Percentiles rank a stretch among this genome's conserved stretches.
These are phyloP conservation scores for Lactarius tabidus DNA, from an alignment of 768 basidiomycete species.

Conservation along the genomic window DNA sequence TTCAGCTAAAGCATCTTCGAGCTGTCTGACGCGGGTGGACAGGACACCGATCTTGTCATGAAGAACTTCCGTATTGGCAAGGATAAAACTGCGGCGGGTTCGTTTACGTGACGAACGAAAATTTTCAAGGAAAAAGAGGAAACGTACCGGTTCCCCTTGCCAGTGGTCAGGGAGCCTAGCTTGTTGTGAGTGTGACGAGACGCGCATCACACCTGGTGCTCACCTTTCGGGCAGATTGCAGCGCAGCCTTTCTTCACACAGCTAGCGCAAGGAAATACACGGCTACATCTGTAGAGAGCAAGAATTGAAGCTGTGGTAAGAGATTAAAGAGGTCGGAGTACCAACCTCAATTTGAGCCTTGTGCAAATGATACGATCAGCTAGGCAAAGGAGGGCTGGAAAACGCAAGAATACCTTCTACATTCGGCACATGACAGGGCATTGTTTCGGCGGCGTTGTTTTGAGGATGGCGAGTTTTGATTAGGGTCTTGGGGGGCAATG, in stretches of 20 bases:
- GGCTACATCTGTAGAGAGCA: conserved; percentile 46
- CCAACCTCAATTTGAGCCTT: conserved; percentile 67
- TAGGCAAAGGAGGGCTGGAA: conserved; percentile 9
- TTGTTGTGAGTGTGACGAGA: conserved; percentile 5
- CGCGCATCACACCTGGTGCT: conserved; percentile 9
- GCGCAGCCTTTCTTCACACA: conserved; percentile 41
- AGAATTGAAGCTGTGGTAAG: not conserved
- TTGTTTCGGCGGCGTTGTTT: conserved; percentile 37
- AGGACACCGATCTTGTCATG: conserved; percentile 65
- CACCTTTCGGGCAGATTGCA: conserved; percentile 65
- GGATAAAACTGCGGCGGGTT: conserved; percentile 48
- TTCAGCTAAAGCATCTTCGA: conserved; percentile 63
- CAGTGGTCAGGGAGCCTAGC: conserved; percentile 63
- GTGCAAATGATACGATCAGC: conserved; percentile 23
- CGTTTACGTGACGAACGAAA: conserved; percentile 20
- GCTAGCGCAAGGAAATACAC: conserved; percentile 56
- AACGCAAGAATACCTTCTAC: conserved; percentile 49
- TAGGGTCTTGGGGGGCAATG: conserved; percentile 14
- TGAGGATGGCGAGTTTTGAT: conserved; percentile 22
- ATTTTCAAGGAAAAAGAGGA: conserved; percentile 12
- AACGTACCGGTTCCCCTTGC: conserved; percentile 63
- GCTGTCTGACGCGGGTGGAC: conserved; percentile 55
- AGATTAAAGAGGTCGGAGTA: conserved; percentile 26
- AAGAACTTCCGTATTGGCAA: conserved; percentile 64
- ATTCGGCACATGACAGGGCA: conserved; percentile 64